Evolutionary conservation across 768 basidiomycete species (phyloP).

Genomic region (Solioccasus polychromus): DNA sequence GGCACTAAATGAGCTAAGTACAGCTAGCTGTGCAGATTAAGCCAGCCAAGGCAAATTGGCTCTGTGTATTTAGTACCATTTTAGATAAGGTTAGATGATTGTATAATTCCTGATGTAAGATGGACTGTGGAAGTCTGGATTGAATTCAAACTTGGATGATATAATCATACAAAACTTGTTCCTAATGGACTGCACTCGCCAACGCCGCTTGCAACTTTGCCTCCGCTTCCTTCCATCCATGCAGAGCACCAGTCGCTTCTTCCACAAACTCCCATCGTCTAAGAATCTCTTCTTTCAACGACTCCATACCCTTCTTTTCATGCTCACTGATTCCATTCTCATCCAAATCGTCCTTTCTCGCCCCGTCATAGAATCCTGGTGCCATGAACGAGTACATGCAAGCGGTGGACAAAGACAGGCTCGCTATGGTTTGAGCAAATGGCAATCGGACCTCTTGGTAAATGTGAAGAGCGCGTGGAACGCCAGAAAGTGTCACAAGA

Average conservation of each 20-base stretch:
- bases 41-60: too few relatives aligned
- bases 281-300: conserved; percentile 9
- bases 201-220: conserved; percentile 4
- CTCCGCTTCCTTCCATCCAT: conserved; percentile 19
- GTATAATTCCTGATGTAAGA: too few relatives aligned
- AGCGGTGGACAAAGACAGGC: conserved; percentile 14
- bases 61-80: too few relatives aligned
- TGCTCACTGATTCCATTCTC: conserved; percentile 4
- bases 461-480: conserved; percentile 4
- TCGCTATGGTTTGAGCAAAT: conserved; percentile 10
- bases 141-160: too few relatives aligned
- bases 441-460: conserved; percentile 18
- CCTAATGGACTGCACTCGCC: too few relatives aligned
- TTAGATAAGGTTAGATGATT: too few relatives aligned
- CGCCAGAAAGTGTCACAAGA: conserved; percentile 4
- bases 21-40: too few relatives aligned
- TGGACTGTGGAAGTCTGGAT: too few relatives aligned
- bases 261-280: conserved; percentile 18
- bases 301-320: conserved; percentile 19
- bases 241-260: conserved; percentile 2
- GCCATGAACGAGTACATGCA: conserved; percentile 18
- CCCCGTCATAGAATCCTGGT: conserved; percentile 24
- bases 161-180: too few relatives aligned
- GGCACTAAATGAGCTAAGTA: too few relatives aligned
- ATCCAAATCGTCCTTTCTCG: conserved; percentile 6